phyloP scores from a whole-genome alignment of 1,139 yeast genomes.

The Chernovozyma aurita region DNA sequence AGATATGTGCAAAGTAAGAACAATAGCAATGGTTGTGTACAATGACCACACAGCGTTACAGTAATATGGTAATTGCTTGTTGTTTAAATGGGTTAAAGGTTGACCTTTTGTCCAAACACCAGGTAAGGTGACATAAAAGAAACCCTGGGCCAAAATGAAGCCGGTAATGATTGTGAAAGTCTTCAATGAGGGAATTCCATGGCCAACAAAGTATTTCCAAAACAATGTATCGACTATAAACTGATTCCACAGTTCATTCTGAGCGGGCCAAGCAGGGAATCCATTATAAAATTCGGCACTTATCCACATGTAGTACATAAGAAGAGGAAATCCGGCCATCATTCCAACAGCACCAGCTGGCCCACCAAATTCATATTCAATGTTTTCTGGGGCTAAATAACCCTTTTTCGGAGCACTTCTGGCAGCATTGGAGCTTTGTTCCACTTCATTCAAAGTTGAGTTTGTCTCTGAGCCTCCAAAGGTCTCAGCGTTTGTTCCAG shows the following conservation, averaged over 20 bases:
- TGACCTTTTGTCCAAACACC: conserved; percentile 96
- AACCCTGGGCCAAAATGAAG: conserved; percentile 66
- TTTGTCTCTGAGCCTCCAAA: too few relatives aligned
- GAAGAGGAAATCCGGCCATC: conserved; percentile 86
- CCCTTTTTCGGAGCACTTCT: conserved; percentile 19
- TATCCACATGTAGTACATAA: conserved; percentile 98
- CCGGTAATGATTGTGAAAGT: conserved; percentile 70
- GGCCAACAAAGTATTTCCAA: conserved; percentile 36
- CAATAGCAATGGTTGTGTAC: conserved; percentile 60
- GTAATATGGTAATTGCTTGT: conserved; percentile 80
- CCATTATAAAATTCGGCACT: conserved; percentile 80
- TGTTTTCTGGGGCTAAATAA: conserved; percentile 33
- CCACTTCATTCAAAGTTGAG: too few relatives aligned
- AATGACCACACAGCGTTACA: conserved; percentile 90
- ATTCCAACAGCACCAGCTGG: conserved; percentile 88
- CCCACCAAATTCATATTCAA: conserved; percentile 91
- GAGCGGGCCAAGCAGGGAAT: conserved; percentile 61
- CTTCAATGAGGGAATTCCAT: conserved; percentile 65
- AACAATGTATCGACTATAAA: conserved; percentile 45
- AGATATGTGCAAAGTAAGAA: conserved; percentile 61
- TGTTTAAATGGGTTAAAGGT: conserved; percentile 75
- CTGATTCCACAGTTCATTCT: conserved; percentile 53
- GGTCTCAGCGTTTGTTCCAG: neutral
- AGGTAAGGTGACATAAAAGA: conserved; percentile 82
- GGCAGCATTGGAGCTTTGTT: too few relatives aligned